Conservation (phyloP, 495 filamentous ascomycete species). For the Penicillium macrosclerotiorum region DNA sequence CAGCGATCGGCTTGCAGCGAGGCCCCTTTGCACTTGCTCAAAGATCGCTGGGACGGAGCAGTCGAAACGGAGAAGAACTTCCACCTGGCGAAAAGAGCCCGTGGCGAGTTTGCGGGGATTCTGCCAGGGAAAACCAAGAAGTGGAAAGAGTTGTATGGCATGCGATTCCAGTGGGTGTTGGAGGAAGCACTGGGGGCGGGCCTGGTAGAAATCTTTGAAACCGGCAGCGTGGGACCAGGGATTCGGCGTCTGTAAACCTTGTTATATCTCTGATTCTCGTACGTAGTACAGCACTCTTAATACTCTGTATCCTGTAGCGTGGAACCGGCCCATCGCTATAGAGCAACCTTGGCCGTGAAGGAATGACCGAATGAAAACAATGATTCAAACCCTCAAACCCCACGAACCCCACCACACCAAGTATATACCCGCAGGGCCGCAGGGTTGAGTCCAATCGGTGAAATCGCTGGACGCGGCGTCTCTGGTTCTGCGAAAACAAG, state of each 20-base stretch:
- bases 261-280: neutral
- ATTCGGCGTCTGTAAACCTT: slow-evolving; percentile 58
- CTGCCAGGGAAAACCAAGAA: slow-evolving; percentile 71
- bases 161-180: slow-evolving; percentile 75
- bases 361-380: too few species aligned
- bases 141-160: slow-evolving; percentile 77
- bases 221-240: slow-evolving; percentile 73
- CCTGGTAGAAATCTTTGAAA: slow-evolving; percentile 81
- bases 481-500: too few species aligned
- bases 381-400: too few species aligned
- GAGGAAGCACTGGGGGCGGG: slow-evolving; percentile 77
- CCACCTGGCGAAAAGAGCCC: slow-evolving; percentile 56
- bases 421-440: too few species aligned
- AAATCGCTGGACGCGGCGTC: too few species aligned
- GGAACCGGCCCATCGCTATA: too few species aligned
- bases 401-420: too few species aligned
- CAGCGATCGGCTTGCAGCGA: slow-evolving; percentile 63
- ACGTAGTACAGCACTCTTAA: too few species aligned
- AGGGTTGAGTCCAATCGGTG: neutral
- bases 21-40: slow-evolving; percentile 62
- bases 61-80: slow-evolving; percentile 56
- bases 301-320: too few species aligned
- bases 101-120: slow-evolving; percentile 70
- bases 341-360: too few species aligned
- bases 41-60: slow-evolving; percentile 81